Evolutionary conservation across 306 rosid species (phyloP).

Genomic region (Astragalus membranaceus): DNA sequence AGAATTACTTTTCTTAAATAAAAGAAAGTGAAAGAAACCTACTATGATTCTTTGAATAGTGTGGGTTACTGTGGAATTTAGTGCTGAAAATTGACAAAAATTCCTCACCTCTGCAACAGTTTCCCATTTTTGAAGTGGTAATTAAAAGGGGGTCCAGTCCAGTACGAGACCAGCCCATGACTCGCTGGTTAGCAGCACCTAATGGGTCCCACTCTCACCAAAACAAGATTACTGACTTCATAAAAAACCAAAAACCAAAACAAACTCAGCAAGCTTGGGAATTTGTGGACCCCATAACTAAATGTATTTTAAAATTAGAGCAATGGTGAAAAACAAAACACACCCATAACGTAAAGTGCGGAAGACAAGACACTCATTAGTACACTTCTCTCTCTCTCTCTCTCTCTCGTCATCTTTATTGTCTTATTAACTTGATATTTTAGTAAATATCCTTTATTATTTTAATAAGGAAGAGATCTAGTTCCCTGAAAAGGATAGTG

Average conservation of each 20-base stretch:
- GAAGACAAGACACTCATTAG: slow-evolving; percentile 22
- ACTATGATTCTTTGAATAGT: too few relatives aligned
- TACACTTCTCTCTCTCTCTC: background rate
- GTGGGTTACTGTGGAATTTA: too few relatives aligned
- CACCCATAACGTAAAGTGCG: slow-evolving; percentile 31
- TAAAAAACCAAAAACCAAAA: background rate
- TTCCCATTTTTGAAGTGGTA: slow-evolving; percentile 14
- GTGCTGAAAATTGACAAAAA: slow-evolving; percentile 20
- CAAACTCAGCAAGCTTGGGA: background rate
- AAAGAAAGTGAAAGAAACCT: too few relatives aligned
- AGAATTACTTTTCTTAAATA: too few relatives aligned
- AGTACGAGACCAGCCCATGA: slow-evolving; percentile 23
- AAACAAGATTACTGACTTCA: slow-evolving; percentile 25
- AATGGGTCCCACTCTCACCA: slow-evolving; percentile 21
- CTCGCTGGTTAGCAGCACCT: slow-evolving; percentile 17
- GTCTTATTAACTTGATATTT: background rate
- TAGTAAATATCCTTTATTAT: background rate
- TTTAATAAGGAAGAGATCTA: background rate
- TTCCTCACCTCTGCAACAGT: background rate
- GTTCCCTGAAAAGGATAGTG: slow-evolving; percentile 49
- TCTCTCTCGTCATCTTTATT: slow-evolving; percentile 9
- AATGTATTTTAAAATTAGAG: background rate
- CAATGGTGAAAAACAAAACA: slow-evolving; percentile 20
- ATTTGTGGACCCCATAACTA: background rate
- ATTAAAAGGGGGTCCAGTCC: slow-evolving; percentile 17